Evolutionary conservation across 2,329 filamentous ascomycete genomes (phyloP), one percentile per base, ranked within the genome.

Genomic region (Daldinia sp.): DNA sequence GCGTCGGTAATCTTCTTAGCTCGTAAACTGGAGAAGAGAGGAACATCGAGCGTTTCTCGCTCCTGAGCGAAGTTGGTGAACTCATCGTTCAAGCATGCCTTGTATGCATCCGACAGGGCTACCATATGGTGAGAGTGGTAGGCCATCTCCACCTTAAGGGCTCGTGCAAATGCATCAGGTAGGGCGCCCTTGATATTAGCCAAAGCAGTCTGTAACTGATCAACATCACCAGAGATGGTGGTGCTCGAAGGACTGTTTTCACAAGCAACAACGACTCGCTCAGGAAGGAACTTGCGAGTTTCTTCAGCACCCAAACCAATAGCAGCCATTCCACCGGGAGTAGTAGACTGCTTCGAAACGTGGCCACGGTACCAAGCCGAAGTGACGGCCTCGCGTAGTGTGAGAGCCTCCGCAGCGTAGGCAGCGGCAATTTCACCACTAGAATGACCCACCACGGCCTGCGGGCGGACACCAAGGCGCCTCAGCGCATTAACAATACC

Each of bases 341-440:
- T 21, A 3, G 61, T 37, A 15, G 19, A 9, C 21, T 55, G 48
- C 17, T 29, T 19, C 3, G 32, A 10, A 6, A 45, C 0, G 72
- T 72, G 13, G 66, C 74, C 43, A 70, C 51, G 13, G 78, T 78
- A 76, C 64, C 78, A 80, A 0, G 77, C 74, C 3, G 76, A 71
- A 5, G 77, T 68, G 9, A 82, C 77, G 2, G 79, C 79, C 9
- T 79, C 74, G 1, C 64, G 43, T 4, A 74, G 67, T 0, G 71
- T 69, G 1, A 82, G 62, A 2, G 68, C 68, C 2, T 77, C 78
- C 4, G 74, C 73, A 2, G 79, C 77, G 50, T 80, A 81, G 0
- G 79, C 80, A 0, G 79, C 80, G 0, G 74, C 78, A 21, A 82
- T 81, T 58, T 82, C 80, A 3, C 80, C 80, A 3, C 77, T 79